Evolutionary conservation across 108 stramenopile species (phyloP), one percentile per base, ranked within the genome.

Genomic region (Poteriospumella lacustris): DNA sequence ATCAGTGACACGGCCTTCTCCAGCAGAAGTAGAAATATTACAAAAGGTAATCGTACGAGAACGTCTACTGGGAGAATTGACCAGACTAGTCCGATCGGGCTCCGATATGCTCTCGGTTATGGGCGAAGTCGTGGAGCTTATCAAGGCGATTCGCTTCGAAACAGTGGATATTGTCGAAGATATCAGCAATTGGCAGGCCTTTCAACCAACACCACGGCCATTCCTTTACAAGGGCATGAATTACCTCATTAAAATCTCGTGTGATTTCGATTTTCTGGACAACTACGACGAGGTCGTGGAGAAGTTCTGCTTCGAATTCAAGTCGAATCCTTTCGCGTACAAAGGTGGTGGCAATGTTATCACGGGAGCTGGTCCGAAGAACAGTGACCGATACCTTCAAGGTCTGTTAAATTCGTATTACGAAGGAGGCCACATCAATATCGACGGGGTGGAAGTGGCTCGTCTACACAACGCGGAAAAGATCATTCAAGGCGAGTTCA

Each of bases 151-250:
- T 26, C 12, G 70, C 9, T 73, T 73, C 36, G n/a, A 73, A 56
- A 73, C 70, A 73, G 3, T 73, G 9, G 70, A 73, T 42, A 56
- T 73, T 44, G 33, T 73, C 36, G 70, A 73, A 56, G 70, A 73
- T 52, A 73, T 73, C 9, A 19, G 12, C 42, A 56, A n/a, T 38
- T 73, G 70, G 70, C 43, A 73, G 41, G 9, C 47, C 9, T 3
- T 28, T 73, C 28, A 15, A 26, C 12, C 24, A 28, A 34, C 42
- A 28, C 12, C 5, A 42, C 26, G 70, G 42, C 70, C 43, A 28
- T 73, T 73, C 31, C 31, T 52, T 42, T 73, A 34, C 42, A 39
- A 33, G 12, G 70, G 70, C 5, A 34, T 12, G 5, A 73, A 73
- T 38, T 73, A 73, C 31, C 42, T 73, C 9, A 26, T 73, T n/a